These are phyloP conservation scores for Terana coerulea DNA, from an alignment of 768 basidiomycete genomes.

Conservation along the genomic window DNA sequence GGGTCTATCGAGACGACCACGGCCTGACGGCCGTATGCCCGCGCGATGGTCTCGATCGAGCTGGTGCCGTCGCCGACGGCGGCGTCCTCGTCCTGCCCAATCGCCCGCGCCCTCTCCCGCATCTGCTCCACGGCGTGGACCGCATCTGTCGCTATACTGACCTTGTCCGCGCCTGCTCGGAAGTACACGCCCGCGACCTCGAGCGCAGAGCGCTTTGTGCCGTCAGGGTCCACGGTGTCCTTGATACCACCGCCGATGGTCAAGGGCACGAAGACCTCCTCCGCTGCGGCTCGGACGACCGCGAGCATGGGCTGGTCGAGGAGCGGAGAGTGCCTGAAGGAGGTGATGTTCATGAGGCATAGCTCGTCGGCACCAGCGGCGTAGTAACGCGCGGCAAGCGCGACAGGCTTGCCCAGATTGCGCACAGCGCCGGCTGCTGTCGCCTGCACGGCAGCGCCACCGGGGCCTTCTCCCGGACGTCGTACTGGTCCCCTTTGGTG, in stretches of 20 bases:
- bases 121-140: constrained; percentile 90
- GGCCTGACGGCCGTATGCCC: constrained; percentile 89
- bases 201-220: constrained; percentile 78
- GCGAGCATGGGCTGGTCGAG: constrained; percentile 98
- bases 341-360: constrained; percentile 98
- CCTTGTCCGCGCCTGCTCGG: constrained; percentile 97
- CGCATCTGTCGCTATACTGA: constrained; percentile 95
- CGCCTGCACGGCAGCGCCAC: constrained; percentile 26
- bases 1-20: constrained; percentile 98
- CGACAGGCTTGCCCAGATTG: constrained; percentile 96
- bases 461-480: constrained; percentile 79
- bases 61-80: constrained; percentile 59
- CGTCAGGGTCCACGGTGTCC: constrained; percentile 93
- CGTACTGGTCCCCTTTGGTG: constrained; percentile 99
- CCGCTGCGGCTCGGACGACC: constrained; percentile 86
- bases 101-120: constrained; percentile 34
- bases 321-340: constrained; percentile 94
- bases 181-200: constrained; percentile 97
- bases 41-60: constrained; percentile 90
- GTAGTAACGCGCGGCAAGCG: constrained; percentile 85
- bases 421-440: constrained; percentile 74
- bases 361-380: constrained; percentile 90
- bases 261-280: constrained; percentile 92
- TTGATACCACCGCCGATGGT: constrained; percentile 99
- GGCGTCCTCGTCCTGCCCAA: constrained; percentile 30